A percentile compares a stretch with the other conserved stretches of the same genome.
Evolutionary conservation across 2,329 filamentous ascomycete genomes (phyloP).

Genomic region (Cylindrodendrum hubeiense): DNA sequence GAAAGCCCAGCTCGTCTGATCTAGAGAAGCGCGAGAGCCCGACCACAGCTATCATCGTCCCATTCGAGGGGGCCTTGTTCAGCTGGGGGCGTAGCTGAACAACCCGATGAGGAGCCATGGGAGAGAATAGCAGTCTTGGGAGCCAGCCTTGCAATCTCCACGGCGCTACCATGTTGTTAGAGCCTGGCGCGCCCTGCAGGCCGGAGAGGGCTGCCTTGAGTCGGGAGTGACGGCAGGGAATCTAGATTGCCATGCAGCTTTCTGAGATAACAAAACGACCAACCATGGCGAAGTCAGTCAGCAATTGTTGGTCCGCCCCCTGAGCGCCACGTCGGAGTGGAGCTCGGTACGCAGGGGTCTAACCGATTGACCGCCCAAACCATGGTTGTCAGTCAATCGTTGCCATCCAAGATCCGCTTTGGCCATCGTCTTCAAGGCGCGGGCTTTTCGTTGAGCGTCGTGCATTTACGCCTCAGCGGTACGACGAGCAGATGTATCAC

Average conservation of each 20-base stretch:
- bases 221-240: not conserved
- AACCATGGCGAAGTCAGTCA: slow-evolving; percentile 9
- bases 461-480: no score
- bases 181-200: not conserved
- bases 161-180: not conserved
- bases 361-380: no score
- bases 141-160: slow-evolving; percentile 1
- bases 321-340: not conserved
- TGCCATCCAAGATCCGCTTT: no score
- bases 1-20: slow-evolving; percentile 25
- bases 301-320: not conserved
- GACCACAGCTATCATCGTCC: slow-evolving; percentile 30
- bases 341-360: no score
- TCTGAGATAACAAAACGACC: slow-evolving; percentile 5
- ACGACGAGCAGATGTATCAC: no score
- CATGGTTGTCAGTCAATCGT: no score
- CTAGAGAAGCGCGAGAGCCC: slow-evolving; percentile 13
- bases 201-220: not conserved
- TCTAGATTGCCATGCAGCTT: not conserved
- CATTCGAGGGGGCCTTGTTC: slow-evolving; percentile 13
- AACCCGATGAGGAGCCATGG: not conserved
- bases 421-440: no score
- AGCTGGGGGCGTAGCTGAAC: not conserved
- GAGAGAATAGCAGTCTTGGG: not conserved
- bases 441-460: no score